Evolutionary conservation across 176 grass and related monocot species (phyloP), one percentile per base, ranked within the genome.

Genomic region (Musa itinerans): DNA sequence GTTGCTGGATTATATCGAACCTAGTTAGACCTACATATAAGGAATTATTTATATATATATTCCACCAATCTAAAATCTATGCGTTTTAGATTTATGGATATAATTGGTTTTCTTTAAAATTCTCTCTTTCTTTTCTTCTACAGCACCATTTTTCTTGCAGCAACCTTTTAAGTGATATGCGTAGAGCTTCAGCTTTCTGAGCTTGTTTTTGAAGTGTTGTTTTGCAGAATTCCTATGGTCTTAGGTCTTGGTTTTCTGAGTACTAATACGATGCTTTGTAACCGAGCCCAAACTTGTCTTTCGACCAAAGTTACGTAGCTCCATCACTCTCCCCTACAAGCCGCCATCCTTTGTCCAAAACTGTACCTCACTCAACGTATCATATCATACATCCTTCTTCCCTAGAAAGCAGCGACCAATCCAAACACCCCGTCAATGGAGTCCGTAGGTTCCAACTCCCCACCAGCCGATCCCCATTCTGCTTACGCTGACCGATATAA

Each of bases 401-500:
- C 57, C 57, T 62, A 62, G 17, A 62, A 62, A 62, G 57, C 17
- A 53, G 12, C 19, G 2, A 9, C 6, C 19, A 6, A 2, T 11
- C 9, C 12, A 12, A 53, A 3, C 34, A 22, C 10, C 51, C 3
- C 34, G 1, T 29, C 23, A 22, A 74, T 74, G 72, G 72, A 74
- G 52, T 74, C 72, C 14, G 52, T 57, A 12, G 52, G 19, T 52
- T 72, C 69, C 13, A 74, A 27, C 13, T 57, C 53, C 9, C 48
- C 68, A 49, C 50, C 16, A 3, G 8, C 6, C 27, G 8, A 27
- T 16, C n/a, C 29, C 6, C 15, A 2, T 17, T 14, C 16, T 20
- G 1, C 67, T 55, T 2, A 52, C 71, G 16, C 85, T 81, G 82
- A 80, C 65, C 3, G 66, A 53, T 11, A 29, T 51, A 17, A 68